phyloP scores from a whole-genome alignment of 768 basidiomycete species.

The Krasilnikovozyma curviuscula region DNA sequence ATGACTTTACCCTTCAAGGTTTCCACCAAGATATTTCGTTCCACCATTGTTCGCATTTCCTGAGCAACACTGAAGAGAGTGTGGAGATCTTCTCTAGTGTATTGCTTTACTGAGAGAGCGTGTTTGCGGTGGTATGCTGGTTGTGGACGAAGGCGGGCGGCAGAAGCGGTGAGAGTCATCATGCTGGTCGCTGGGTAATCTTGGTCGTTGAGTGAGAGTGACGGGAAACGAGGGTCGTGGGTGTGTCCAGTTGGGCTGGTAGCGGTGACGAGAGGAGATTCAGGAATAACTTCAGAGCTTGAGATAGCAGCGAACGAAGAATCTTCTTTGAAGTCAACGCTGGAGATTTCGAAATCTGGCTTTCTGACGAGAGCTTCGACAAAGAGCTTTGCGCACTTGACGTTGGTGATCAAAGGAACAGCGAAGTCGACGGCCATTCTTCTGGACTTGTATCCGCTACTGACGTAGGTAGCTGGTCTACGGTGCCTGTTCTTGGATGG shows the following conservation, averaged over 20 bases:
- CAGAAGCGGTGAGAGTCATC: conserved; percentile 14
- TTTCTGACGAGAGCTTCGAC: conserved; percentile 58
- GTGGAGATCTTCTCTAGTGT: conserved; percentile 70
- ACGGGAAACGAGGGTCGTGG: background rate
- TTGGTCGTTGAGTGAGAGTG: conserved; percentile 14
- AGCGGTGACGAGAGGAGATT: conserved; percentile 12
- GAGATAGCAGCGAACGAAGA: conserved; percentile 15
- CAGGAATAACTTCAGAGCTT: conserved; percentile 7
- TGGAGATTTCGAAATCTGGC: conserved; percentile 75
- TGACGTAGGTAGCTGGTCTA: conserved; percentile 87
- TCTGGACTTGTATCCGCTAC: conserved; percentile 88
- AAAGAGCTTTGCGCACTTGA: conserved; percentile 93
- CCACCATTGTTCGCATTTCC: conserved; percentile 92
- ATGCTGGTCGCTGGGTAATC: conserved; percentile 15
- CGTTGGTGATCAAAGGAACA: conserved; percentile 88
- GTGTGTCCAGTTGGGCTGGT: conserved; percentile 8
- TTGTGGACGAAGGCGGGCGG: conserved; percentile 39
- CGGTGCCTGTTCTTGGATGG: conserved; percentile 96
- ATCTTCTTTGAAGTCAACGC: conserved; percentile 84
- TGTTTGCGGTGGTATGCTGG: conserved; percentile 83
- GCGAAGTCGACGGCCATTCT: conserved; percentile 99
- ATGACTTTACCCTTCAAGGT: conserved; percentile 78
- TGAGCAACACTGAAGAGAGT: conserved; percentile 84
- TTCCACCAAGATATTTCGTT: conserved; percentile 70
- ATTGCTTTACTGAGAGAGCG: conserved; percentile 86